Evolutionary conservation across 1,284 basidiomycete species (phyloP), one percentile per base, ranked within the genome.

Genomic region (Melampsora larici-populina): DNA sequence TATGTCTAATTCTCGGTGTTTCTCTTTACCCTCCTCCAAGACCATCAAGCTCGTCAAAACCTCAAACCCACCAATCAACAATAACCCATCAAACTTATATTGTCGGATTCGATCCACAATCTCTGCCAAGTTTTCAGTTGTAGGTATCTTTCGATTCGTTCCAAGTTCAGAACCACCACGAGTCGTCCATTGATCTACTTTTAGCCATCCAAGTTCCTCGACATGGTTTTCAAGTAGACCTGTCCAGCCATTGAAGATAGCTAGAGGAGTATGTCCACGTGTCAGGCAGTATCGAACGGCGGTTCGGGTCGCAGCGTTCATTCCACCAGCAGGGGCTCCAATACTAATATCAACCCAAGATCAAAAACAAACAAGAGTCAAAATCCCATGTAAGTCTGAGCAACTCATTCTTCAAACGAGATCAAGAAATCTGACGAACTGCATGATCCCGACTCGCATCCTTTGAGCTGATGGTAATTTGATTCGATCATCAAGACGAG

Each of bases 111-210:
- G 93, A 66, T 91, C 87, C 0, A 96, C 95, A 69, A 97, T 87
- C 1, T 84, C 82, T 3, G 88, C 89, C 0, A 93, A 93, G 65
- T 98, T 88, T 85, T 97, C 93, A 72, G 89, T 86, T 69, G 90
- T 90, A 21, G 96, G 96, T 40, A 95, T 86, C 13, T 89, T 88
- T 73, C 96, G 92, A 86, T 98, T 99, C 43, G 96, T 98, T 51
- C 96, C 96, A 26, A 99, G 90, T 84, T 99, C 97, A 58, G 94
- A 97, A n/a, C 97, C 97, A 79, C 97, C 96, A 48, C 95, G 91
- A 29, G 92, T 90, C 82, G 92, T 92, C 97, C 96, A 99, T 77
- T 90, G 90, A 84, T 99, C 97, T 68, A 99, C 97, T 33, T 93
- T 91, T 31, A 99, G 89, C 97, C 96, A 99, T n/a, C 91, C 90